Evolutionary conservation across 495 filamentous ascomycete genomes (phyloP), one percentile per base, ranked within the genome.

Genomic region (Podospora tetraspora): DNA sequence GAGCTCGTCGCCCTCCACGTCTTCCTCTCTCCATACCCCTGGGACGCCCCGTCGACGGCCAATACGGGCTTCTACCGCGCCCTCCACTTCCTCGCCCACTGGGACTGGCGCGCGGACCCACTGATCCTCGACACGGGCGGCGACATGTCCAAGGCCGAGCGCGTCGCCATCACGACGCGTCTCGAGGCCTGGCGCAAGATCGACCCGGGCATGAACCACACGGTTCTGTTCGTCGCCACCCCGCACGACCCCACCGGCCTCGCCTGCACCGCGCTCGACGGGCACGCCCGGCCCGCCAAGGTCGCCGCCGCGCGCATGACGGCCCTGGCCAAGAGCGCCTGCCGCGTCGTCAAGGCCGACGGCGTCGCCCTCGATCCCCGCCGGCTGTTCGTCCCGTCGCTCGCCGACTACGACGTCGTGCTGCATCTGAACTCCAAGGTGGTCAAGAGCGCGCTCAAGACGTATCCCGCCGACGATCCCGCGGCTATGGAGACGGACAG

Each of bases 21-120:
- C 37, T 99, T 97, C 76, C 79, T 94, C n/a, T 86, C 89, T 37
- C 91, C 92, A 0, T 88, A 92, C 68, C 93, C 94, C 0, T 97
- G 92, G 90, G 79, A 87, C 21, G 77, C 85, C 2, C 95, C 95
- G 3, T 90, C 89, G 0, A 92, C 88, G 73, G 82, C 89, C n/a
- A 89, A 86, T 81, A 89, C 89, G 21, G 95, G 90, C 4, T 96
- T 99, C 72, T 76, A 93, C 22, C 86, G 94, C 57, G 91, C 92
- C 6, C 80, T 99, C 10, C 73, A 87, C 8, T 89, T 92, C 70
- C 78, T 98, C 12, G 85, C 93, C 1, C 84, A 86, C 24, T 99
- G 95, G 93, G 93, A 98, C 72, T 99, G 95, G 95, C 87, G 91
- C 23, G 79, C 84, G 29, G 89, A 92, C 27, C 91, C 95, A 0